A percentile compares a stretch with the other conserved stretches of the same genome.
Conservation (phyloP, 805 yeast species). For the Phaffomyces antillensis region DNA sequence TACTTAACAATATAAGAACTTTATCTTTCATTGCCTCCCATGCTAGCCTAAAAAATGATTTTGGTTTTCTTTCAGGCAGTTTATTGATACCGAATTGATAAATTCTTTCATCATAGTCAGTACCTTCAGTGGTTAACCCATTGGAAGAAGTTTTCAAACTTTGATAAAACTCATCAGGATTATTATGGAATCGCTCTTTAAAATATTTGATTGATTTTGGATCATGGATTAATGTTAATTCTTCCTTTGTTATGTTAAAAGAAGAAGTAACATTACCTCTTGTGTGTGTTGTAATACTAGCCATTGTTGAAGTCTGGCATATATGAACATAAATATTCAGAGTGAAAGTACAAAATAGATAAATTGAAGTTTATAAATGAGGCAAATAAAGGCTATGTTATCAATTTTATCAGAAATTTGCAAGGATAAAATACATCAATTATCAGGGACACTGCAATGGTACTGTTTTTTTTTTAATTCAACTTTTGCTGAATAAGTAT, state of each 20-base stretch:
- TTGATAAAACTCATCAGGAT: constrained; percentile 18
- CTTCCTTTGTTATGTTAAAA: constrained; percentile 18
- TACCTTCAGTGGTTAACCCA: constrained; percentile 36
- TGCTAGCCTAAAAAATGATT: constrained; percentile 60
- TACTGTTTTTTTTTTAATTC: too few relatives aligned
- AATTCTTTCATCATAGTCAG: constrained; percentile 31
- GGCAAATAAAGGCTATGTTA: too few relatives aligned
- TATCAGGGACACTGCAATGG: too few relatives aligned
- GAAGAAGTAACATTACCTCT: background rate
- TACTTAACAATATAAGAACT: constrained; percentile 71
- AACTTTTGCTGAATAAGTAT: too few relatives aligned
- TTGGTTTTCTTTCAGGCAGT: constrained; percentile 66
- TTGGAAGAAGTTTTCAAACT: constrained; percentile 31
- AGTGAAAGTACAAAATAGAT: too few relatives aligned
- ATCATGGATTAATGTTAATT: constrained; percentile 47
- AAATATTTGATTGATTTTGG: constrained; percentile 45
- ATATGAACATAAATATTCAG: background rate
- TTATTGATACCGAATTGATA: constrained; percentile 59
- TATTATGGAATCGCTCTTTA: constrained; percentile 10
- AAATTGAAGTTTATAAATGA: too few relatives aligned
- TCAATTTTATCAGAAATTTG: too few relatives aligned
- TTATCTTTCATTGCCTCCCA: constrained; percentile 87
- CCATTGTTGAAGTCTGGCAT: background rate
- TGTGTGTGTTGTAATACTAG: background rate
- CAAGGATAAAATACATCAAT: too few relatives aligned